phyloP scores from a whole-genome alignment of 495 filamentous ascomycete species.

The Xylaria castorea region DNA sequence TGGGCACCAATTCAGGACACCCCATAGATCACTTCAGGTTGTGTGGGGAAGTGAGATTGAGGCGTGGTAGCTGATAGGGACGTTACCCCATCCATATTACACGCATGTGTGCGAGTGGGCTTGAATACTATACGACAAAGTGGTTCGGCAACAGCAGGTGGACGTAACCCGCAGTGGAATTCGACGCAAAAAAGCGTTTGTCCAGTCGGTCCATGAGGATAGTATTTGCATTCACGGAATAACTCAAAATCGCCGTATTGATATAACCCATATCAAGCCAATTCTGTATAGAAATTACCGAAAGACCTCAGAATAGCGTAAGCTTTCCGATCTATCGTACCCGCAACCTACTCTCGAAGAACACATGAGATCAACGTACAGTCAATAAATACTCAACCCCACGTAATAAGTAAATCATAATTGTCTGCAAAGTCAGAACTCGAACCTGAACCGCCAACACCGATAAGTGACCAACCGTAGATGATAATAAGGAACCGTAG shows the following conservation, averaged over 20 bases:
- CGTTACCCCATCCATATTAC: background rate
- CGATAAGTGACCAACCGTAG: constrained; percentile 1
- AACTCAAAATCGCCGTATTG: background rate
- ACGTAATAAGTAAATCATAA: background rate
- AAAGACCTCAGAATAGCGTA: background rate
- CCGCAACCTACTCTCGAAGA: background rate
- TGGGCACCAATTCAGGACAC: constrained; percentile 23
- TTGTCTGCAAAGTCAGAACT: background rate
- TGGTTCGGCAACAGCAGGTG: background rate
- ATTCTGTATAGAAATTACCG: background rate
- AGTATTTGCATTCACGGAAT: background rate
- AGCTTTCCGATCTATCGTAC: constrained; percentile 9
- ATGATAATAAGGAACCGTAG: background rate
- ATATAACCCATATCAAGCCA: background rate
- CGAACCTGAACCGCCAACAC: background rate
- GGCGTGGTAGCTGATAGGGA: constrained; percentile 20
- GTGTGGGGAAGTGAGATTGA: constrained; percentile 22
- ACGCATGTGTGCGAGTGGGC: constrained; percentile 16
- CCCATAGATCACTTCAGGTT: background rate
- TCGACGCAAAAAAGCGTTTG: background rate
- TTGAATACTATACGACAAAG: constrained; percentile 14
- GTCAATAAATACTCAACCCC: background rate
- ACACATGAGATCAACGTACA: background rate
- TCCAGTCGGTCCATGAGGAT: background rate
- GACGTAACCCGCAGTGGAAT: background rate